Base-by-base conservation (phyloP, 208 protist genomes). In the Leptomonas pyrrhocoris region DNA sequence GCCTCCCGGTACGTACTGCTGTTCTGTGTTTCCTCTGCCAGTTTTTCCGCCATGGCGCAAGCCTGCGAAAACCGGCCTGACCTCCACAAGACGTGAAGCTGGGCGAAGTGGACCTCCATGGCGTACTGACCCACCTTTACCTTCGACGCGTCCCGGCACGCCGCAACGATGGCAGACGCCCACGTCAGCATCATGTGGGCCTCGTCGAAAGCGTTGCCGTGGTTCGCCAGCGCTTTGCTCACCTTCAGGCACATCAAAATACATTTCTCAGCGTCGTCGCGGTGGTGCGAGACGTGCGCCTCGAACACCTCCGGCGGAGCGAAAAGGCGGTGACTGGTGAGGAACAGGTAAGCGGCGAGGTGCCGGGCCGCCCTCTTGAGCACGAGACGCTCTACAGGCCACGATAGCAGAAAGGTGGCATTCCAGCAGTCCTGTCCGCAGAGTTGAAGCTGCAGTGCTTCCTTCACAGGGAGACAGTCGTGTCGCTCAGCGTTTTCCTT, bases 241-340 rank as follows among this genome's bases (percentile, higher is more conserved):
- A 88, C 86, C 66, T 94, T 93, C 9, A 95, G 69, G 50, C 88
- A 95, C 80, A 95, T 89, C 1, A 95, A 30, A 23, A 94, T 78
- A 74, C 83, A 91, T 48, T 88, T 83, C 54, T 94, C 87, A 1
- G 78, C 76, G 21, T 94, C 86, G 18, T 75, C 42, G 30, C 56
- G 58, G 69, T 94, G 90, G 46, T 80, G 63, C 1, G 61, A 67
- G 54, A 94, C 75, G 65, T 92, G 89, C 56, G 61, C 63, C 34
- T 71, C 50, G 4, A 57, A 69, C 38, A 89, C 77, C 21, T 77
- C 62, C 0, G 30, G 43, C 21, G 48, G 38, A 3, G 87, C 77
- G 50, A 89, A 95, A 28, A 81, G 73, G 56, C 83, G 79, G 61
- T 90, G 84, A 9, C 84, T 77, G 45, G 80, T 36, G 27, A 95